phyloP scores from a whole-genome alignment of 2,329 filamentous ascomycete species.

The Simplicillium aogashimaense region DNA sequence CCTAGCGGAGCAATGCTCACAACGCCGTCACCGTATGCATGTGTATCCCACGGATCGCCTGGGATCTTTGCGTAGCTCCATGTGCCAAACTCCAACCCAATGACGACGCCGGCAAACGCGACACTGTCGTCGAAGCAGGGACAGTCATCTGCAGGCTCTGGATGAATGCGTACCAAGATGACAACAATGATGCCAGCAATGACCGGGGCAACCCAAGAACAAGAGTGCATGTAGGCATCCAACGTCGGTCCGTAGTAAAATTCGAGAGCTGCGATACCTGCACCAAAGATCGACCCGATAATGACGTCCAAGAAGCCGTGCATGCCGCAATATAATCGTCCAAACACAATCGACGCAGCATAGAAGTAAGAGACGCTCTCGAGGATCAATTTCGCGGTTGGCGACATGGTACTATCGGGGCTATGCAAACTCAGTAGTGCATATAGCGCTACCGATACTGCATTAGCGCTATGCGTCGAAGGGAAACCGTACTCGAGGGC shows the following conservation, averaged over 20 bases:
- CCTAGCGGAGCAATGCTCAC: constrained; percentile 61
- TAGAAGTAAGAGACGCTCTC: constrained; percentile 73
- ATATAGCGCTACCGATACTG: constrained; percentile 87
- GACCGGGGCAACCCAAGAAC: constrained; percentile 53
- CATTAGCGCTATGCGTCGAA: constrained; percentile 94
- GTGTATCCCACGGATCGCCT: constrained; percentile 30
- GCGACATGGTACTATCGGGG: constrained; percentile 50
- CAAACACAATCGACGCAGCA: constrained; percentile 78
- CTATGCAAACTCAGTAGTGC: constrained; percentile 60
- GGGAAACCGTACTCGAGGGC: constrained; percentile 96
- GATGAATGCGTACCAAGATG: constrained; percentile 76
- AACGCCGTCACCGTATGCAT: constrained; percentile 39
- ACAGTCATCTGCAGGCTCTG: constrained; percentile 92
- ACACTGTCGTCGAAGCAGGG: constrained; percentile 96
- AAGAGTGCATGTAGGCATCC: constrained; percentile 60
- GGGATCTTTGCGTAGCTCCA: constrained; percentile 67
- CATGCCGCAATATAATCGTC: constrained; percentile 95
- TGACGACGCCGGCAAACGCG: constrained; percentile 80
- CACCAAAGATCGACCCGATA: constrained; percentile 69
- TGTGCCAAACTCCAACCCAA: constrained; percentile 71
- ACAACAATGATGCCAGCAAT: constrained; percentile 58
- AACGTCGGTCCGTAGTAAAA: constrained; percentile 52
- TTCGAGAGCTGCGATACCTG: constrained; percentile 48
- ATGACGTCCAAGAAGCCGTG: constrained; percentile 92
- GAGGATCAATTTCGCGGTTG: constrained; percentile 49